Conservation (phyloP, 331 rosid species). For the Spiraea crenata region DNA sequence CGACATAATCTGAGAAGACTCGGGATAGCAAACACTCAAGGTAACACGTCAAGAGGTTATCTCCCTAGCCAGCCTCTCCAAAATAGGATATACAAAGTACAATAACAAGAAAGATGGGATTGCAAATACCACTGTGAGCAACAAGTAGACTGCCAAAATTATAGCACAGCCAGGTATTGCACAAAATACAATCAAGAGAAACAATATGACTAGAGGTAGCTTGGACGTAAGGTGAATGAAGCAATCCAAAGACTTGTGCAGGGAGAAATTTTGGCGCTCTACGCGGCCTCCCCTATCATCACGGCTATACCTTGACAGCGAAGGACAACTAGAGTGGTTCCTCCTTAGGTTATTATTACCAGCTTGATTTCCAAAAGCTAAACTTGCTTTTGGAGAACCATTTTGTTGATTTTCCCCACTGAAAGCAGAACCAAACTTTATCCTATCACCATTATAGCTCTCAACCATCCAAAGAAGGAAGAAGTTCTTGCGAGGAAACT, state of each 20-base stretch:
- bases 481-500: conserved; percentile 78
- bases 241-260: conserved; percentile 69
- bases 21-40: conserved; percentile 7
- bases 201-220: conserved; percentile 63
- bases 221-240: conserved; percentile 73
- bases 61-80: conserved; percentile 71
- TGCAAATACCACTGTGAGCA: conserved; percentile 75
- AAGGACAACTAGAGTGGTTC: conserved; percentile 36
- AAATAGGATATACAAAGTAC: conserved; percentile 71
- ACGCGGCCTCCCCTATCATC: conserved; percentile 30
- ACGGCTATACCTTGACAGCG: conserved; percentile 29
- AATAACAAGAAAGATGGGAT: conserved; percentile 69
- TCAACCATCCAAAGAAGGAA: conserved; percentile 97
- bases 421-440: conserved; percentile 39
- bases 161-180: conserved; percentile 70
- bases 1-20: conserved; percentile 21
- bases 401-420: conserved; percentile 47
- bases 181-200: conserved; percentile 63
- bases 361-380: conserved; percentile 44
- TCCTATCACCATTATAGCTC: conserved; percentile 76
- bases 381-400: conserved; percentile 37
- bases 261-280: conserved; percentile 47
- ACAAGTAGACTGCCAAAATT: conserved; percentile 65
- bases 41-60: conserved; percentile 52
- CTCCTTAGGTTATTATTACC: conserved; percentile 46